Conservation (phyloP, 192 early-diverging fungal species). For the Spizellomyces punctatus region DNA sequence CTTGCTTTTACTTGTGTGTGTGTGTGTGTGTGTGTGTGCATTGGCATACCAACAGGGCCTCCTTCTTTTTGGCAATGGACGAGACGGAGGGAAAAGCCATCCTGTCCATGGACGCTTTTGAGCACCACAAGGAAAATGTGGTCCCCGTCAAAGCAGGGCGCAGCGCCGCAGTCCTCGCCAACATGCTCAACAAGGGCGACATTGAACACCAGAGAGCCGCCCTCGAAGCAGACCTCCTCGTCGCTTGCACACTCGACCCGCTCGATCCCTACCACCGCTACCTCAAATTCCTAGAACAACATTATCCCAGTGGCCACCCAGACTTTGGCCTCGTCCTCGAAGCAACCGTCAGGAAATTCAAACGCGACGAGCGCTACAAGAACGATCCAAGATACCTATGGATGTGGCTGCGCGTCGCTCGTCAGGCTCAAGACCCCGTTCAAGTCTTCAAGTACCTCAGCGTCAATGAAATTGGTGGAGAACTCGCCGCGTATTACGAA, state of each 20-base stretch:
- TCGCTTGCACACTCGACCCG: constrained; percentile 30
- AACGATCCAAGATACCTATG: constrained; percentile 53
- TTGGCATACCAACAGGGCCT: no score
- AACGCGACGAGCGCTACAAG: constrained; percentile 43
- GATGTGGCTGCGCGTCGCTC: constrained; percentile 68
- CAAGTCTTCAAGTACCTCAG: constrained; percentile 79
- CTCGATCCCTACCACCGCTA: constrained; percentile 40
- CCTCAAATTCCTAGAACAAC: constrained; percentile 40
- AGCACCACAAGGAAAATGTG: constrained; percentile 81
- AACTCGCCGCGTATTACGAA: constrained; percentile 70
- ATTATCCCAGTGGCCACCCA: constrained; percentile 34
- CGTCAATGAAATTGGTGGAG: constrained; percentile 69
- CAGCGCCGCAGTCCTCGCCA: constrained; percentile 52
- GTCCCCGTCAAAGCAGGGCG: constrained; percentile 66
- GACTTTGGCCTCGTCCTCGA: constrained; percentile 26
- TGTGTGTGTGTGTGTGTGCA: no score
- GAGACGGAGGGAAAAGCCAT: not conserved
- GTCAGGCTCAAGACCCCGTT: constrained; percentile 48
- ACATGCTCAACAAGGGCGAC: constrained; percentile 10
- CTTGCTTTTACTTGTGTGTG: no score
- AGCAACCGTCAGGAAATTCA: constrained; percentile 34
- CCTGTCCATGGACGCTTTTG: constrained; percentile 45
- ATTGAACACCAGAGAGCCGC: constrained; percentile 8
- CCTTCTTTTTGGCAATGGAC: not conserved
- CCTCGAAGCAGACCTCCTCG: not conserved